Base-by-base conservation (phyloP, 495 filamentous ascomycete species). In the Talaromyces thailandensis region DNA sequence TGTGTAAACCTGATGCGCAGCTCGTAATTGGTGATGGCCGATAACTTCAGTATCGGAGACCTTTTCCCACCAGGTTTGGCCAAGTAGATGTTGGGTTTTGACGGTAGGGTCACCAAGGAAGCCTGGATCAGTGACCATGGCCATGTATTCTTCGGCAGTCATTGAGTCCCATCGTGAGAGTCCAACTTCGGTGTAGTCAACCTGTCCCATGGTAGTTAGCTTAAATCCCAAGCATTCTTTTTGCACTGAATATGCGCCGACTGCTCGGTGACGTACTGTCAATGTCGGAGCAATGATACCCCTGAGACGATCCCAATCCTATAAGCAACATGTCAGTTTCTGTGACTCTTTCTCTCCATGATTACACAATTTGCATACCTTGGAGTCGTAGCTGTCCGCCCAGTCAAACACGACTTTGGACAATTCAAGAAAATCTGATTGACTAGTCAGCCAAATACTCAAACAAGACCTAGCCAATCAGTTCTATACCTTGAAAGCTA, bases 371-470 rank as follows among this genome's bases (percentile, higher is more conserved):
- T 25, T 11, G 37, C 24, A 21, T 67, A 72, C 71, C 66, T 86
- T 93, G 67, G 79, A 81, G 75, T 92, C 89, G 71, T 93, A 93
- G 79, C 86, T 89, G 67, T 92, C 89, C 0, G 86, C 88, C 89
- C 89, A 93, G 64, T 92, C 87, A 71, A 88, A 89, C 11, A 62
- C 61, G 14, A 62, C 61, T 31, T 62, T 62, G 11, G 51, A 62
- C 2, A 62, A 32, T 43, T 56, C 61, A n/a, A 56, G 61, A 56
- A 56, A 62, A 48, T 62, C 61, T 62, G 28, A 3, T 35, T 4
- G 14, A 23, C 5, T 35, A 28, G 11, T 61, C 8, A 61, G 40
- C 16, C 9, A 26, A 24, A 37, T 21, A 59, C 24, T 9, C 6
- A 24, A 14, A 16, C 18, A 51, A 28, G 24, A 53, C n/a, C 14